Percentiles rank a stretch among this genome's conserved stretches.
These are phyloP conservation scores for Rhipidocladum racemiflorum DNA, from an alignment of 176 grass and related monocot species.

Conservation along the genomic window DNA sequence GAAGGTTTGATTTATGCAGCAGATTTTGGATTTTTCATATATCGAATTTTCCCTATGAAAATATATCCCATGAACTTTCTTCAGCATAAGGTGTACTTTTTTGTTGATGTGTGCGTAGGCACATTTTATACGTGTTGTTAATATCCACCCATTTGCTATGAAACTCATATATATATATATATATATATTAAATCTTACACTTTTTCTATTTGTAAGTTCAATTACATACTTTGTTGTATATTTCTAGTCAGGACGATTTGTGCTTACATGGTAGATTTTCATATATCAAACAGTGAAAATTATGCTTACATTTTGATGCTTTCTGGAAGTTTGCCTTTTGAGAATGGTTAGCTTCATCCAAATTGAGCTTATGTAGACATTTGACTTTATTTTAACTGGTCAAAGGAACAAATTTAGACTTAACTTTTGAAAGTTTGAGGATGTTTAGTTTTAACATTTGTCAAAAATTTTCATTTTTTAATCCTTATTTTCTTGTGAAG, in stretches of 20 bases:
- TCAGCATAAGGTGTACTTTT: not conserved
- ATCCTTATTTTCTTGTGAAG: conserved; percentile 1
- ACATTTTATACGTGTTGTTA: not conserved
- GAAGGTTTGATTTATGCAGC: not conserved
- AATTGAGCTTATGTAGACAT: too few species aligned
- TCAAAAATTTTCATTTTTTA: not conserved
- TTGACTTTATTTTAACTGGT: not conserved
- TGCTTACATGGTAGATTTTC: too few species aligned
- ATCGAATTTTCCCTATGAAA: not conserved
- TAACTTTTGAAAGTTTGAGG: not conserved
- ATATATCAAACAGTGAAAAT: not conserved
- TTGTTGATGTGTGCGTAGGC: not conserved
- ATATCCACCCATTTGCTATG: not conserved
- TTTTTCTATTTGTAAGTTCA: not conserved
- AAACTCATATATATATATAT: too few species aligned
- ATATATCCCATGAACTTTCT: not conserved
- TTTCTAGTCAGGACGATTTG: not conserved
- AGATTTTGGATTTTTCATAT: not conserved
- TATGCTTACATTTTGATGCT: not conserved
- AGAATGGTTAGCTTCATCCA: not conserved
- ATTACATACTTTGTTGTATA: not conserved
- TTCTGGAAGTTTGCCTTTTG: not conserved
- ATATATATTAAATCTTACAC: not conserved
- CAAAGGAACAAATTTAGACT: not conserved
- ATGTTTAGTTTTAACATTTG: not conserved